These are phyloP conservation scores for Nannochloropsis oceanica DNA, from an alignment of 108 stramenopile species.

Conservation along the genomic window DNA sequence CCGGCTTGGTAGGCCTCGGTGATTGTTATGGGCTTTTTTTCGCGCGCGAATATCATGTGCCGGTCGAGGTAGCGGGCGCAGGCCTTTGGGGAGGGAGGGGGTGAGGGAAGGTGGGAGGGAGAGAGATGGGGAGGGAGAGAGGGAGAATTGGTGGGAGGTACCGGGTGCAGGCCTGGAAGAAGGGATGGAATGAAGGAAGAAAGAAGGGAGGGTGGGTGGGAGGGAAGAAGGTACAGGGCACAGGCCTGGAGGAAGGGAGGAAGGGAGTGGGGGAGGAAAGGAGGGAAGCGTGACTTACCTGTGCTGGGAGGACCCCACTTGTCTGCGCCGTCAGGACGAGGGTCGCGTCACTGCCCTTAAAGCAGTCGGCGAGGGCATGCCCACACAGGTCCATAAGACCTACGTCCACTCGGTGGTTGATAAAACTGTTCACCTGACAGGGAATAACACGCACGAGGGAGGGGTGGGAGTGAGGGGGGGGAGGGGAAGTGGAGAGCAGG, in stretches of 20 bases:
- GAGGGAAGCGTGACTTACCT: too few relatives aligned
- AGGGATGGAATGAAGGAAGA: not conserved
- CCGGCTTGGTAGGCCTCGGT: not conserved
- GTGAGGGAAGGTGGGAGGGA: too few relatives aligned
- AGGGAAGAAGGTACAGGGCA: too few relatives aligned
- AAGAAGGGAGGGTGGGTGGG: too few relatives aligned
- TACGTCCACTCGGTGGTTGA: not conserved
- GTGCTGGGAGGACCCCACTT: not conserved
- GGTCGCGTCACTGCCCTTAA: not conserved
- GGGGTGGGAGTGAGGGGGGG: not conserved
- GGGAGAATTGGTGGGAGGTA: not conserved
- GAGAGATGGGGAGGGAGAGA: not conserved
- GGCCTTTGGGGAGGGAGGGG: not conserved
- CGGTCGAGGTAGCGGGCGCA: not conserved
- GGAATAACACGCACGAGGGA: not conserved
- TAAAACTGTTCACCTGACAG: not conserved
- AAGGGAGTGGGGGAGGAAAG: too few relatives aligned
- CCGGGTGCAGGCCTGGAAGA: too few relatives aligned
- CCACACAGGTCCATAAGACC: not conserved
- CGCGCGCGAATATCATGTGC: not conserved
- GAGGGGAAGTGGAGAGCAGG: not conserved
- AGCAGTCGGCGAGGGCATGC: not conserved
- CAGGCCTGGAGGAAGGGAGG: not conserved
- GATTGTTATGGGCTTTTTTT: not conserved
- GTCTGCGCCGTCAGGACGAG: not conserved